Evolutionary conservation across 768 basidiomycete species (phyloP).

Genomic region (Boletus reticulatus): DNA sequence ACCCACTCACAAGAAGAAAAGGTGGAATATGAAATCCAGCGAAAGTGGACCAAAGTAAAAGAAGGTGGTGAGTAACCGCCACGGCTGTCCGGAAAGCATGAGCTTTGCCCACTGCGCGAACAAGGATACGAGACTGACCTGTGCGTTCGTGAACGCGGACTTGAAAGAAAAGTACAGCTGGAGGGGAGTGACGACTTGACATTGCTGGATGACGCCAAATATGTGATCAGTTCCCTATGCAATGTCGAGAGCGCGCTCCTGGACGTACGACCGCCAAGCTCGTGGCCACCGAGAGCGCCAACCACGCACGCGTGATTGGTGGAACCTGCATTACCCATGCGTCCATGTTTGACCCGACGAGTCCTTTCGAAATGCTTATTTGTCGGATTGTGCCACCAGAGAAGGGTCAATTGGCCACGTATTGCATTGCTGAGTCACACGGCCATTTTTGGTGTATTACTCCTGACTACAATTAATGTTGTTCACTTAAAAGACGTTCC

Average conservation of each 20-base stretch:
- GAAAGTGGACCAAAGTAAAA: constrained; percentile 95
- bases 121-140: constrained; percentile 39
- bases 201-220: constrained; percentile 61
- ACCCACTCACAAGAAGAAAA: constrained; percentile 92
- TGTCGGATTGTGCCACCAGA: background rate
- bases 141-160: constrained; percentile 75
- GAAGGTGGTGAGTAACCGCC: constrained; percentile 89
- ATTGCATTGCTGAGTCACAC: constrained; percentile 15
- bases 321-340: constrained; percentile 92
- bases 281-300: constrained; percentile 71
- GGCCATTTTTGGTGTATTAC: background rate
- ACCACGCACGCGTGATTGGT: constrained; percentile 87
- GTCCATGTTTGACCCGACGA: constrained; percentile 53
- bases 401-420: constrained; percentile 7
- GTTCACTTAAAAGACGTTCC: constrained; percentile 35
- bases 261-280: constrained; percentile 83
- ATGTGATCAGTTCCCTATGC: constrained; percentile 1
- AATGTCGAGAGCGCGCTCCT: background rate
- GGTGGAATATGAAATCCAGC: constrained; percentile 92
- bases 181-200: constrained; percentile 82
- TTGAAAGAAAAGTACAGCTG: constrained; percentile 93
- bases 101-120: constrained; percentile 4
- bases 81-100: constrained; percentile 52
- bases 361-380: background rate
- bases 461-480: background rate